A percentile compares a stretch with the other conserved stretches of the same genome.
phyloP scores from a whole-genome alignment of 2,329 filamentous ascomycete genomes.

The Albifimbria verrucaria region DNA sequence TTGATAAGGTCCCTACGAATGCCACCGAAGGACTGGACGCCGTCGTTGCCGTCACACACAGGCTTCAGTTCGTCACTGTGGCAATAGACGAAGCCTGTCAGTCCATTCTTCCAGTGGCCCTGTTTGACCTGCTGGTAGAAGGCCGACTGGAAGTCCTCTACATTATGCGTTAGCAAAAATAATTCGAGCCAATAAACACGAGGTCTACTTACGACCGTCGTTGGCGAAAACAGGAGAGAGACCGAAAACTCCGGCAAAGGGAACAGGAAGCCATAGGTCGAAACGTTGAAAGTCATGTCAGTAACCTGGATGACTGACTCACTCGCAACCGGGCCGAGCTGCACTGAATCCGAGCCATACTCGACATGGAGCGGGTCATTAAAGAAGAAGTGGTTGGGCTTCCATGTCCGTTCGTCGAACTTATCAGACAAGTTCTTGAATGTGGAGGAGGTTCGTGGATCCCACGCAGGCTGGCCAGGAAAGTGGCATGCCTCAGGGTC shows the following conservation, averaged over 20 bases:
- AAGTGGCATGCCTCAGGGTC: slow-evolving; percentile 9
- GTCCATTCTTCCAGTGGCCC: slow-evolving; percentile 8
- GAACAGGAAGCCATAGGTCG: slow-evolving; percentile 2
- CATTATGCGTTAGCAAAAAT: not conserved
- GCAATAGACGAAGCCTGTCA: slow-evolving; percentile 15
- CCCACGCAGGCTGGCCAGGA: slow-evolving; percentile 7
- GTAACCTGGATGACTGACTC: slow-evolving; percentile 9
- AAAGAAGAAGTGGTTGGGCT: slow-evolving; percentile 17
- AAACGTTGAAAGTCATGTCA: slow-evolving; percentile 11
- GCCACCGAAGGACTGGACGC: slow-evolving; percentile 14
- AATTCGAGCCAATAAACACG: too few species aligned
- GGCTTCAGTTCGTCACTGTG: slow-evolving; percentile 7
- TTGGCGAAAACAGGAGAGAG: slow-evolving; percentile 13
- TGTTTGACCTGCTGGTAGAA: slow-evolving; percentile 16
- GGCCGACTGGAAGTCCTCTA: slow-evolving; percentile 9
- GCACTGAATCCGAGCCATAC: slow-evolving; percentile 10
- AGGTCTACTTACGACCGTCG: slow-evolving; percentile 5
- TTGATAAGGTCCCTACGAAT: slow-evolving; percentile 15
- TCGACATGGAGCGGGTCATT: slow-evolving; percentile 9
- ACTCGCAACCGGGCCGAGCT: slow-evolving; percentile 8
- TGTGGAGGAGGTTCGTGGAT: slow-evolving; percentile 9
- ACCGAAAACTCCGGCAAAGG: slow-evolving; percentile 13
- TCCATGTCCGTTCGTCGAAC: slow-evolving; percentile 11
- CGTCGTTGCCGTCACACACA: slow-evolving; percentile 13
- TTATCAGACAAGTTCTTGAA: slow-evolving; percentile 8